Percentiles rank a stretch among this genome's conserved stretches.
phyloP scores from a whole-genome alignment of 2,329 filamentous ascomycete genomes.

The Apiospora phragmitis region DNA sequence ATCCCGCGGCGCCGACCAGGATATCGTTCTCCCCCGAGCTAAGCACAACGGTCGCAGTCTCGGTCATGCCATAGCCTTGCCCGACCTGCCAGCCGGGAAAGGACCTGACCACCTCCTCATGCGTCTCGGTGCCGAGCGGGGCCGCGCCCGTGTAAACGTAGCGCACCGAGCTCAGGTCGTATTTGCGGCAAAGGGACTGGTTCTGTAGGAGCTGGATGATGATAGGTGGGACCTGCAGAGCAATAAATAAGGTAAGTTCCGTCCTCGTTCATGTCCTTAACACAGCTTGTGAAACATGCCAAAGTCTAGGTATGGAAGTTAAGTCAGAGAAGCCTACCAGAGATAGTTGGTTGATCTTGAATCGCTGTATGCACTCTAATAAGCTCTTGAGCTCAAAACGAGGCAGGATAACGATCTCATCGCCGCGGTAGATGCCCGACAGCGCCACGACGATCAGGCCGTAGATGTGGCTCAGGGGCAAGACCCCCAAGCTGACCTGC shows the following conservation, averaged over 20 bases:
- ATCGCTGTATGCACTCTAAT: slow-evolving; percentile 63
- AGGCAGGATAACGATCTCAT: slow-evolving; percentile 68
- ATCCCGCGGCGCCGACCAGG: slow-evolving; percentile 71
- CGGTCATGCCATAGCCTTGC: slow-evolving; percentile 77
- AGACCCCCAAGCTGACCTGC: slow-evolving; percentile 57
- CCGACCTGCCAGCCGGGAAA: slow-evolving; percentile 58
- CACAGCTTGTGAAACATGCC: not conserved
- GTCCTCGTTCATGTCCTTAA: not conserved
- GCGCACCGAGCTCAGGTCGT: slow-evolving; percentile 69
- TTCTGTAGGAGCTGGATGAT: slow-evolving; percentile 75
- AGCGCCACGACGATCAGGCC: slow-evolving; percentile 71
- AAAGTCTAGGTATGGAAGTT: not conserved
- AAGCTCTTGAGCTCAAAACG: slow-evolving; percentile 70
- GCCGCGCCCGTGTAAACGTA: slow-evolving; percentile 75
- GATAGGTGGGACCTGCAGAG: slow-evolving; percentile 72
- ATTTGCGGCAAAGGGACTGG: slow-evolving; percentile 59
- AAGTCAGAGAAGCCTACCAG: slow-evolving; percentile 48
- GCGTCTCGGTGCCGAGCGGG: slow-evolving; percentile 72
- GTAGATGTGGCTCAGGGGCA: slow-evolving; percentile 80
- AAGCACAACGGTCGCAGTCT: slow-evolving; percentile 71
- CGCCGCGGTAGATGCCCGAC: slow-evolving; percentile 65
- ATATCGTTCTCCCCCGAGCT: slow-evolving; percentile 63
- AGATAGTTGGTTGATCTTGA: slow-evolving; percentile 66
- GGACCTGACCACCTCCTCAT: slow-evolving; percentile 48
- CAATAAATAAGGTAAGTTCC: slow-evolving; percentile 8